phyloP scores from a whole-genome alignment of 2,329 filamentous ascomycete species.

The Colletotrichum caudatum region DNA sequence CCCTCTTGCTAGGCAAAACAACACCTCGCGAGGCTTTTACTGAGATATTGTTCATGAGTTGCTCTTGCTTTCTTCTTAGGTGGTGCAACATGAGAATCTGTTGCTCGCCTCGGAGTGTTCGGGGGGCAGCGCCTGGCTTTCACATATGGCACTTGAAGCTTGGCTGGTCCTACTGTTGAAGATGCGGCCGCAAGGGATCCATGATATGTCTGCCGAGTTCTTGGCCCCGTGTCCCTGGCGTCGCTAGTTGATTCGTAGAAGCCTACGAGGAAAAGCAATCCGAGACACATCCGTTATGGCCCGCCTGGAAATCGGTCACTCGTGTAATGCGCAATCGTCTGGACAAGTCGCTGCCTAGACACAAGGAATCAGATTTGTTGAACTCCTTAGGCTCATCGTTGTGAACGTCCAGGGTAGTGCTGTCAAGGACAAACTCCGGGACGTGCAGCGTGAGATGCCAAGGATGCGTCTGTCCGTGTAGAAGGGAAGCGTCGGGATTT shows the following conservation, averaged over 20 bases:
- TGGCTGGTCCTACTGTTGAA: background rate
- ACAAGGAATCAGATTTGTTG: too few relatives aligned
- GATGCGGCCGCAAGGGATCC: slow-evolving; percentile 9
- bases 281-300: background rate
- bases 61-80: slow-evolving; percentile 4
- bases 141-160: background rate
- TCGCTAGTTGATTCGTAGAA: background rate
- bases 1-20: background rate
- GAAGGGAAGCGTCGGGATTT: background rate
- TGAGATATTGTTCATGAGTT: background rate
- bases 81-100: slow-evolving; percentile 13
- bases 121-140: background rate
- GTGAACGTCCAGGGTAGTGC: background rate
- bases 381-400: background rate
- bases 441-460: background rate
- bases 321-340: background rate
- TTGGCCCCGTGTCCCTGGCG: background rate
- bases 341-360: background rate
- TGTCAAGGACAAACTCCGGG: background rate
- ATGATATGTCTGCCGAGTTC: background rate
- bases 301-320: background rate
- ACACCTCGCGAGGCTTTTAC: background rate
- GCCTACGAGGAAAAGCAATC: slow-evolving; percentile 19
- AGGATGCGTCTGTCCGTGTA: background rate
- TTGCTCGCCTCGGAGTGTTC: background rate